These are phyloP conservation scores for Jatropha curcas DNA, from an alignment of 345 rosid genomes.

Conservation along the genomic window DNA sequence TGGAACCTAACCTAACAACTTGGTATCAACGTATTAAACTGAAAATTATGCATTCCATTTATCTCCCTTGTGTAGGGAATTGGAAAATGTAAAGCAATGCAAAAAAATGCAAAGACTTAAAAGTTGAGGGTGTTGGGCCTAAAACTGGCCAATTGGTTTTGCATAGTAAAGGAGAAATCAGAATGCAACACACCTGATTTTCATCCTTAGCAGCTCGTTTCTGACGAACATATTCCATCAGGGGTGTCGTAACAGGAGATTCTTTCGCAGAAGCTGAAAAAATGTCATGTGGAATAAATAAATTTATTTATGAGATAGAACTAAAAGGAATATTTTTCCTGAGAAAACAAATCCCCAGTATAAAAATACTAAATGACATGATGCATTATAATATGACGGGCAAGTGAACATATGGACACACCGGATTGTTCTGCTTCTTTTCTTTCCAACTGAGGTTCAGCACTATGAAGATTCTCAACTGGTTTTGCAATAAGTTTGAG, in stretches of 20 bases:
- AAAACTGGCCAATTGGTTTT: too few relatives aligned
- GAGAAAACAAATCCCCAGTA: neutral
- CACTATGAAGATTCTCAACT: conserved; percentile 61
- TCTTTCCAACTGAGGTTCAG: conserved; percentile 65
- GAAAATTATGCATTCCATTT: too few relatives aligned
- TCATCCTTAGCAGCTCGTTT: conserved; percentile 57
- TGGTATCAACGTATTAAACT: too few relatives aligned
- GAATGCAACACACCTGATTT: conserved; percentile 6
- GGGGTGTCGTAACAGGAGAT: conserved; percentile 53
- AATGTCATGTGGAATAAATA: conserved; percentile 9
- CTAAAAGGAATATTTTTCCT: neutral
- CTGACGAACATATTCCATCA: conserved; percentile 69
- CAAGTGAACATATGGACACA: conserved; percentile 23
- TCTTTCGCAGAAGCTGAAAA: conserved; percentile 47
- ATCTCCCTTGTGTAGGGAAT: too few relatives aligned
- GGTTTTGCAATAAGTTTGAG: conserved; percentile 66
- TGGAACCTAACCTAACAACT: too few relatives aligned
- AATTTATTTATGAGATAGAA: neutral
- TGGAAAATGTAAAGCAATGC: too few relatives aligned
- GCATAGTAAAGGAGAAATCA: neutral
- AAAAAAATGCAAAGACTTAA: too few relatives aligned
- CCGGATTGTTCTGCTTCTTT: conserved; percentile 68
- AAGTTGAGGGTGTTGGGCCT: too few relatives aligned
- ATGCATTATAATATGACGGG: neutral
- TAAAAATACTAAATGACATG: neutral